Evolutionary conservation across 139 green algal genomes (phyloP), one percentile per base, ranked within the genome.

Genomic region (Asterochloris sp.): DNA sequence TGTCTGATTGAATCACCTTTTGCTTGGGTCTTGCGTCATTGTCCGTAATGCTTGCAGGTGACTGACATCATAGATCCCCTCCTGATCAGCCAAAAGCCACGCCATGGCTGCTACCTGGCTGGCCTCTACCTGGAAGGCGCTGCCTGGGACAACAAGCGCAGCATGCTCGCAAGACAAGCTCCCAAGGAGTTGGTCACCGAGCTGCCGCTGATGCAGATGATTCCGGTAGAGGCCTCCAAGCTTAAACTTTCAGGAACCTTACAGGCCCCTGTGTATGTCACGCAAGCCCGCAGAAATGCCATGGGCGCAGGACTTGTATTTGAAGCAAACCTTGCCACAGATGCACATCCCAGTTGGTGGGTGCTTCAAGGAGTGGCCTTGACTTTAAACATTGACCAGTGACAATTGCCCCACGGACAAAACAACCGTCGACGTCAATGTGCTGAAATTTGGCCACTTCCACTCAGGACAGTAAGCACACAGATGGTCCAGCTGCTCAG

Each of bases 81-180:
- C 63, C 27, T 63, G 21, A 16, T 82, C 24, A 66, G 61, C 47
- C n/a, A 82, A 10, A 82, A 82, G 78, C 78, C 78, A 29, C 78
- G 78, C 12, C 78, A 93, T 79, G 94, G 94, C 47, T 95, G 91
- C 87, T 96, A 94, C 79, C 86, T 97, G 62, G 85, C 82, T 26
- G 94, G 94, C 26, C 82, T 98, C 78, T 96, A 92, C 85, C 85
- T 98, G 71, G 94, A 98, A 87, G 94, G 94, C 27, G 94, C 94
- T 0, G 86, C 75, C 0, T 98, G 93, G 94, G 92, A 98, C 86
- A 12, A 87, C 8, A 76, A 93, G 62, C 71, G 78, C 10, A 67
- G 76, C 29, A 69, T 86, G 69, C 90, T 98, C 8, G 83, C 26
- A 13, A 85, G 84, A 66, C 94, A 96, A 87, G 82, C 91, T 60